A percentile compares a stretch with the other conserved stretches of the same genome.
Evolutionary conservation across 148 eudicot species (phyloP).

Genomic region (Pouteria glomerata): DNA sequence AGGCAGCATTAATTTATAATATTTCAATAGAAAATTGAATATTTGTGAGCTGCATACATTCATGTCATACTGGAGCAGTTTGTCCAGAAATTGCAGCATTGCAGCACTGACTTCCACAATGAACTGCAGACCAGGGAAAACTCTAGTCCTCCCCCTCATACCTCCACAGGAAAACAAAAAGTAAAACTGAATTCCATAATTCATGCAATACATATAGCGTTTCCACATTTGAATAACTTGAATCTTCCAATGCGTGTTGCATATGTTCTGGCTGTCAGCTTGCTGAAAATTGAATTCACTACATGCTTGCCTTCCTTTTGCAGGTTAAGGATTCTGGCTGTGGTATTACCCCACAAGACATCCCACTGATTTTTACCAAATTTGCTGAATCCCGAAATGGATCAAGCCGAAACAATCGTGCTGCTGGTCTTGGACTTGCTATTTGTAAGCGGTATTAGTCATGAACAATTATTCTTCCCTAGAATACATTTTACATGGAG

Average conservation of each 20-base stretch:
- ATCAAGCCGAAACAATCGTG: slow-evolving; percentile 30
- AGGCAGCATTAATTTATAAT: not conserved
- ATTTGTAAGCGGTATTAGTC: slow-evolving; percentile 72
- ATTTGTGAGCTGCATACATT: not conserved
- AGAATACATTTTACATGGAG: not conserved
- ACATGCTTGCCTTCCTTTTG: not conserved
- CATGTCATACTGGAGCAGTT: not conserved
- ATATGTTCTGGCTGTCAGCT: not conserved
- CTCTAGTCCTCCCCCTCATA: not conserved
- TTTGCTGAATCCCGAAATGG: slow-evolving; percentile 45
- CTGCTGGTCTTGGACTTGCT: slow-evolving; percentile 87
- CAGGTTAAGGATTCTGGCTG: slow-evolving; percentile 94
- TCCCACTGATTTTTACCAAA: slow-evolving; percentile 63
- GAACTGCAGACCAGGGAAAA: not conserved
- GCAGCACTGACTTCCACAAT: not conserved
- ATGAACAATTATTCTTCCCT: not conserved
- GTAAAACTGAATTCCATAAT: too few relatives aligned
- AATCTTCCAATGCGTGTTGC: not conserved
- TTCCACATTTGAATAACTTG: not conserved
- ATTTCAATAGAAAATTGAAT: not conserved
- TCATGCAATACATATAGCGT: too few relatives aligned
- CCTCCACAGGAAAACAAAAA: too few relatives aligned
- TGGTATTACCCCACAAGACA: slow-evolving; percentile 70
- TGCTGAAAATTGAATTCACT: not conserved
- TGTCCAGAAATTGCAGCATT: not conserved